Base-by-base conservation (phyloP, 495 filamentous ascomycete genomes). In the Penicillium cosmopolitanum region DNA sequence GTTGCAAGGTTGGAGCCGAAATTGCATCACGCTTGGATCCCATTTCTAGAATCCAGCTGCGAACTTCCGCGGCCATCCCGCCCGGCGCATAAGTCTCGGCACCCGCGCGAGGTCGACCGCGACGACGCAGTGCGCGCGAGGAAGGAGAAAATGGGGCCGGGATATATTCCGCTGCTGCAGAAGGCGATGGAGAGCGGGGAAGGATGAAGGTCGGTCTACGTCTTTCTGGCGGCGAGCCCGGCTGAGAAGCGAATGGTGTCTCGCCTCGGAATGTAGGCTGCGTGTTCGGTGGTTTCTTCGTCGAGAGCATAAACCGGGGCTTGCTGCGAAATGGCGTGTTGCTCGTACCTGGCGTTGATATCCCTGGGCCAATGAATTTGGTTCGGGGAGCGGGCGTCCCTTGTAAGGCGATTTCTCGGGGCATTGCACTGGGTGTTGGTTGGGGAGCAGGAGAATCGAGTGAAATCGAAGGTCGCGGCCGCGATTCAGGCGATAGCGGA, bases 31-130 rank as follows among this genome's bases (percentile, higher is more conserved):
- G 70, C 50, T 71, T 77, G 2, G 71, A 58, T 16, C 74, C 76
- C 59, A 69, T 73, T 50, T 80, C 77, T 21, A 80, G 60, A 33
- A 80, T 65, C 77, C 77, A 80, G 47, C 75, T 67, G 25, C 77
- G 76, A 19, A 77, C 69, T 46, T 77, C 66, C 2, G 75, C 68
- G 2, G 77, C 77, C 75, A 80, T 77, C 15, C 77, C 77, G 11
- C 74, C 77, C 2, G 76, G 67, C 0, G 71, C 28, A 56, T 78
- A 79, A 4, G 40, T 61, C 6, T 65, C 58, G 1, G 51, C 63
- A 16, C 61, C 56, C 5, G 66, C 50, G 13, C 70, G 70, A 4
- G 57, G 44, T 28, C 71, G 58, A 8, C 76, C 75, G 13, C 71
- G 70, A 21, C 75, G 72, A 23, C 61, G 65, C 0, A 76, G 56